Evolutionary conservation across 2,329 filamentous ascomycete genomes (phyloP).

Genomic region (Cordyceps fumosorosea): DNA sequence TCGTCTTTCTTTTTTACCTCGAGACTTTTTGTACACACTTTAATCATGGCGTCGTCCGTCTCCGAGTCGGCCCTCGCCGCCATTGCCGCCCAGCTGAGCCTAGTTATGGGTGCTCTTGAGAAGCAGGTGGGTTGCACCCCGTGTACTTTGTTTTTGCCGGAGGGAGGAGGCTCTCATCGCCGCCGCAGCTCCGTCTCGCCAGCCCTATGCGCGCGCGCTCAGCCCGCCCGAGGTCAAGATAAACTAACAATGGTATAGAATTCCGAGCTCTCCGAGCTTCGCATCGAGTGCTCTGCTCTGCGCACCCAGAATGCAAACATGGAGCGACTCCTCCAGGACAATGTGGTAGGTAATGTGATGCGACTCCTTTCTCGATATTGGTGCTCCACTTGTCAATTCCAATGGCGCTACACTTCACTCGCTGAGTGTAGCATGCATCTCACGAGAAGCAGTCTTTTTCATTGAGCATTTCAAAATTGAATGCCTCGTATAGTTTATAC

Average conservation of each 20-base stretch:
- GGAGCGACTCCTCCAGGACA: conserved; percentile 19
- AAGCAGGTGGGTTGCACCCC: conserved; percentile 12
- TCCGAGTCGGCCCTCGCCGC: conserved; percentile 13
- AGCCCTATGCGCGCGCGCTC: background rate
- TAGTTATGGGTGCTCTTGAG: conserved; percentile 14
- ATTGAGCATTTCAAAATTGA: background rate
- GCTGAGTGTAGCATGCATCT: background rate
- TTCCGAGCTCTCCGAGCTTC: conserved; percentile 19
- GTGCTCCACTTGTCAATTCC: background rate
- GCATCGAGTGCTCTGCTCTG: conserved; percentile 19
- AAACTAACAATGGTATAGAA: conserved; percentile 14
- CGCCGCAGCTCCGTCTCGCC: background rate
- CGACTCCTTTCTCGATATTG: conserved; percentile 2
- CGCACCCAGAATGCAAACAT: conserved; percentile 20
- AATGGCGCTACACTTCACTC: background rate
- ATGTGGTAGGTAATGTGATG: conserved; percentile 16
- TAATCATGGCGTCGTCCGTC: conserved; percentile 13
- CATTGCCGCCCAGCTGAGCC: conserved; percentile 13
- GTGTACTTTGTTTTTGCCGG: conserved; percentile 3
- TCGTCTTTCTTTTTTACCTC: conserved; percentile 3
- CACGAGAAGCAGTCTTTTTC: background rate
- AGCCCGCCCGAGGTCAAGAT: background rate
- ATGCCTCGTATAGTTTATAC: background rate
- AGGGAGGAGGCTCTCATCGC: background rate
- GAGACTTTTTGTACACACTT: background rate